phyloP scores from a whole-genome alignment of 139 green algal species.

The Coelastrella sp. region DNA sequence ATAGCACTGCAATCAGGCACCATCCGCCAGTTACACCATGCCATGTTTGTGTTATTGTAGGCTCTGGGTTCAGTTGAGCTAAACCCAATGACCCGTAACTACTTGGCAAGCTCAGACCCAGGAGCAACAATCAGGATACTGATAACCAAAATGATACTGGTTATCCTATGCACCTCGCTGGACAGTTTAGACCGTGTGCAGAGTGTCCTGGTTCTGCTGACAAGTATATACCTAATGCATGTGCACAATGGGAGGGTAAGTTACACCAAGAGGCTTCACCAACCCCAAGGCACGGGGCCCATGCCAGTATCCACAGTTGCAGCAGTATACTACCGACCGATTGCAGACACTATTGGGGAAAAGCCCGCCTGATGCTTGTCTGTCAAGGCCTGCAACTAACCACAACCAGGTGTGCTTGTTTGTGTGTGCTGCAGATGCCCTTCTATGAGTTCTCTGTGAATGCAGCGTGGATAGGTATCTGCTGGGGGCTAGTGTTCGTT shows the following conservation, averaged over 20 bases:
- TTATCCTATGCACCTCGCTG: background rate
- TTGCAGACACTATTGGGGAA: no score
- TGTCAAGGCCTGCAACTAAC: background rate
- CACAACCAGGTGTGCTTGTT: background rate
- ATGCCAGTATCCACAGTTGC: no score
- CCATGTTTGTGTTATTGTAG: background rate
- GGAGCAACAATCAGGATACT: background rate
- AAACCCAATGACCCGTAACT: background rate
- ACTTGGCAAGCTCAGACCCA: background rate
- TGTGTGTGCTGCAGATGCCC: constrained; percentile 2
- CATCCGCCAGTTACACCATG: background rate
- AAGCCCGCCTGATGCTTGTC: no score
- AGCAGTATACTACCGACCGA: no score
- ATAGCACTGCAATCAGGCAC: no score
- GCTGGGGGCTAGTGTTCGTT: background rate
- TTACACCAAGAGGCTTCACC: no score
- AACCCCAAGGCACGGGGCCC: no score
- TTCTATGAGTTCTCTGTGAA: constrained; percentile 1
- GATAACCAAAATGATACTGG: background rate
- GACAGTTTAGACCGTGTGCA: background rate
- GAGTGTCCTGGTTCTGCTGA: background rate
- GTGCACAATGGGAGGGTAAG: background rate
- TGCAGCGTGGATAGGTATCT: constrained; percentile 2
- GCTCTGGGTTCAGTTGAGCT: background rate
- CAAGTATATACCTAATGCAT: background rate